phyloP scores from a whole-genome alignment of 2,329 filamentous ascomycete species.

The Penicillium sp. region DNA sequence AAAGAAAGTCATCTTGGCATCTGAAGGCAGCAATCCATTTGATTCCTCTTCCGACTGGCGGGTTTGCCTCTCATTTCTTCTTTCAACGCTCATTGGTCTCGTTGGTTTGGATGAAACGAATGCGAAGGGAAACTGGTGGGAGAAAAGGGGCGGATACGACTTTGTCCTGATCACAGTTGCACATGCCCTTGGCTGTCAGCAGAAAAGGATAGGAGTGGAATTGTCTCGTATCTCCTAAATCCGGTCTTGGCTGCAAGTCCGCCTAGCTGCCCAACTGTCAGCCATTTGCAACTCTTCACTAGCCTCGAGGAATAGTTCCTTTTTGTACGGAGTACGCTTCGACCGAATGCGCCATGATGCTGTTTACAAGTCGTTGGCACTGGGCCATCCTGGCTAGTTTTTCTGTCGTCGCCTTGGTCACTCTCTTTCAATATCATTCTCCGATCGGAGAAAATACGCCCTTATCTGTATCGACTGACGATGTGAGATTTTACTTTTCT shows the following conservation, averaged over 20 bases:
- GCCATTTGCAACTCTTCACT: neutral
- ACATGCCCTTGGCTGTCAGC: neutral
- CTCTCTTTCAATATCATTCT: slow-evolving; percentile 4
- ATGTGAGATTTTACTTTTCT: neutral
- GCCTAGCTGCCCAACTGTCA: neutral
- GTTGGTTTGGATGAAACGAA: neutral
- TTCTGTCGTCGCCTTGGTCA: slow-evolving; percentile 9
- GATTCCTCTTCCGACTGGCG: neutral
- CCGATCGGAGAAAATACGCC: neutral
- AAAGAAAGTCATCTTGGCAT: neutral
- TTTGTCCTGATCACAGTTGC: neutral
- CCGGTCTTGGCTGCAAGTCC: neutral
- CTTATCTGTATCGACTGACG: slow-evolving; percentile 1
- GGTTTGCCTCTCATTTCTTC: neutral
- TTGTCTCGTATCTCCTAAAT: neutral
- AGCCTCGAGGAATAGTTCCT: neutral
- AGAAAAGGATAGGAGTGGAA: neutral
- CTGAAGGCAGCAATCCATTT: neutral
- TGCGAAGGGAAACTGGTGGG: neutral
- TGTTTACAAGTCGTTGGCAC: slow-evolving; percentile 10
- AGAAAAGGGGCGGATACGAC: neutral
- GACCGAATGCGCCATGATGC: neutral
- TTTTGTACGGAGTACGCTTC: neutral
- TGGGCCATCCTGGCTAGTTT: slow-evolving; percentile 12
- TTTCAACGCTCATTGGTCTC: neutral